Evolutionary conservation across 176 grass and related monocot species (phyloP).

Genomic region (Oryza punctata): DNA sequence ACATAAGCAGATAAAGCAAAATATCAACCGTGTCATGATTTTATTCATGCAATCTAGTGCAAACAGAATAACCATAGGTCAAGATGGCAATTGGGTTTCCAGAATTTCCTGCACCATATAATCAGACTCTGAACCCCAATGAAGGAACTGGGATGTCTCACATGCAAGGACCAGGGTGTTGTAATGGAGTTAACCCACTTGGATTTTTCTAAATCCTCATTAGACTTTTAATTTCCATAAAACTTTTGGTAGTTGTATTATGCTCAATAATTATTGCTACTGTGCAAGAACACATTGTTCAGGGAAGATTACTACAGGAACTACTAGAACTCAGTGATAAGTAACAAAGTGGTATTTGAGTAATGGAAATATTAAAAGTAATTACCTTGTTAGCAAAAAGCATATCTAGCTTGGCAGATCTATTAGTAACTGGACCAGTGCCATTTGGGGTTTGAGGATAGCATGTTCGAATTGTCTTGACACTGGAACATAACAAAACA

Average conservation of each 20-base stretch:
- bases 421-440: conserved; percentile 76
- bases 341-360: not conserved
- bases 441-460: conserved; percentile 91
- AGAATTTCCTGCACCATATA: not conserved
- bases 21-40: not conserved
- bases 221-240: not conserved
- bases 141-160: not conserved
- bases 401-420: conserved; percentile 95
- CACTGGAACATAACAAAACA: conserved; percentile 58
- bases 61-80: not conserved
- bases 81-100: not conserved
- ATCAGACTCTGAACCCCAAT: not conserved
- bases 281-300: not conserved
- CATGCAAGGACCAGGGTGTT: conserved; percentile 13
- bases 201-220: not conserved
- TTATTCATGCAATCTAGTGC: not conserved
- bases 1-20: conserved; percentile 3
- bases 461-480: conserved; percentile 96
- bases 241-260: not conserved
- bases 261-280: not conserved
- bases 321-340: not conserved
- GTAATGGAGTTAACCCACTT: not conserved
- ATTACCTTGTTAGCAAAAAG: conserved; percentile 98
- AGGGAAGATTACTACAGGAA: conserved; percentile 4
- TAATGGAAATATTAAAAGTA: conserved; percentile 1